Evolutionary conservation across 148 eudicot genomes (phyloP).

Genomic region (Beta vulgaris): DNA sequence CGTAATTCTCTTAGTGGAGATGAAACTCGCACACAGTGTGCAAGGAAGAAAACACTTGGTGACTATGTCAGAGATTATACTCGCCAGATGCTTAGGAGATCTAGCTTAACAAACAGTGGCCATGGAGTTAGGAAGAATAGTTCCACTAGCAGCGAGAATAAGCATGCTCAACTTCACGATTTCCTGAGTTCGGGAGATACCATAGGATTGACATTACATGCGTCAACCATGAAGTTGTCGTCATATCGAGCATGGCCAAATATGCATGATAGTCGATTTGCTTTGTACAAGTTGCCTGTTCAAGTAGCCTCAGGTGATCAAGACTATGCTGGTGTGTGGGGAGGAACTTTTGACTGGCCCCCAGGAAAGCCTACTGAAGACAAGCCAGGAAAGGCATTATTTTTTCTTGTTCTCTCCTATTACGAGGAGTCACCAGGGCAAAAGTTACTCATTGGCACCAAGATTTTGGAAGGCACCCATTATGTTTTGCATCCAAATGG

Average conservation of each 20-base stretch:
- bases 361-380: conserved; percentile 71
- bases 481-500: conserved; percentile 91
- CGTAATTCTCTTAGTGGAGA: conserved; percentile 42
- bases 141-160: conserved; percentile 52
- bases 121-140: conserved; percentile 41
- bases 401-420: conserved; percentile 68
- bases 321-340: conserved; percentile 76
- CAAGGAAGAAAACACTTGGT: conserved; percentile 54
- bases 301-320: conserved; percentile 42
- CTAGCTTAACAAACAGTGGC: conserved; percentile 44
- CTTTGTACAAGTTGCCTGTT: conserved; percentile 71
- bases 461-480: conserved; percentile 81
- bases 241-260: conserved; percentile 83
- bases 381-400: conserved; percentile 76
- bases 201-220: conserved; percentile 65
- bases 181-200: conserved; percentile 66
- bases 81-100: conserved; percentile 54
- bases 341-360: conserved; percentile 91
- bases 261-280: conserved; percentile 79
- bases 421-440: conserved; percentile 65
- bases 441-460: conserved; percentile 63
- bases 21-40: conserved; percentile 39
- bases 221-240: conserved; percentile 60
- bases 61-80: conserved; percentile 57
- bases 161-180: conserved; percentile 64